These are phyloP conservation scores for Tylopilus sp. DNA, from an alignment of 768 basidiomycete genomes.

Conservation along the genomic window DNA sequence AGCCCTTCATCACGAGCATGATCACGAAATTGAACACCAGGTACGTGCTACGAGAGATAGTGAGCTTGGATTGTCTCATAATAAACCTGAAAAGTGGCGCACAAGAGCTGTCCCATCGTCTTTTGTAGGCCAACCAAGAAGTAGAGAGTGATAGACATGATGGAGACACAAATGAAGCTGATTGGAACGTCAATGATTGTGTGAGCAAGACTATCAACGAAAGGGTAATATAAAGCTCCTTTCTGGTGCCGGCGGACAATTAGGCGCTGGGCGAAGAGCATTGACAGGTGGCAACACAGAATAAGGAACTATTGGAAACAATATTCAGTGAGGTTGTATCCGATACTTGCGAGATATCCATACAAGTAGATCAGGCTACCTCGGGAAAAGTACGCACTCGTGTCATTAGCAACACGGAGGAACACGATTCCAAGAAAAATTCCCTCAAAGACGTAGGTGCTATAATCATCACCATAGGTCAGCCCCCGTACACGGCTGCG, in stretches of 20 bases:
- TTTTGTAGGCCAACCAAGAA: constrained; percentile 19
- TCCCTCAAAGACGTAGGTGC: constrained; percentile 31
- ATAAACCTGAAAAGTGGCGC: background rate
- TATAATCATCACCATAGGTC: constrained; percentile 18
- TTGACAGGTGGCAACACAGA: constrained; percentile 51
- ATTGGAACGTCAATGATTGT: constrained; percentile 47
- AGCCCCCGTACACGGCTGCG: too few relatives aligned
- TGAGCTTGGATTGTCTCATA: constrained; percentile 29
- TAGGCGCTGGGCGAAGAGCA: constrained; percentile 46
- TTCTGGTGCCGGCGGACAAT: constrained; percentile 42
- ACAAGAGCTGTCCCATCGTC: constrained; percentile 20
- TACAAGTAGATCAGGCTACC: constrained; percentile 78
- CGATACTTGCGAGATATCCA: constrained; percentile 13
- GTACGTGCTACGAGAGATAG: constrained; percentile 45
- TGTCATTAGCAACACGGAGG: constrained; percentile 35
- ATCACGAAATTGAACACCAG: constrained; percentile 51
- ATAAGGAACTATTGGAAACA: constrained; percentile 36
- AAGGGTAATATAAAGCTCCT: constrained; percentile 48
- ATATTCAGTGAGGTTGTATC: background rate
- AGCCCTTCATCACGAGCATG: constrained; percentile 66
- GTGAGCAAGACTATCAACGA: constrained; percentile 42
- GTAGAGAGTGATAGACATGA: constrained; percentile 16
- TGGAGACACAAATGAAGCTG: constrained; percentile 20
- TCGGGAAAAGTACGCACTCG: constrained; percentile 44
- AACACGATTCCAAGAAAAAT: constrained; percentile 37